Conservation (phyloP, 495 filamentous ascomycete species). For the Penicillium odoratum region DNA sequence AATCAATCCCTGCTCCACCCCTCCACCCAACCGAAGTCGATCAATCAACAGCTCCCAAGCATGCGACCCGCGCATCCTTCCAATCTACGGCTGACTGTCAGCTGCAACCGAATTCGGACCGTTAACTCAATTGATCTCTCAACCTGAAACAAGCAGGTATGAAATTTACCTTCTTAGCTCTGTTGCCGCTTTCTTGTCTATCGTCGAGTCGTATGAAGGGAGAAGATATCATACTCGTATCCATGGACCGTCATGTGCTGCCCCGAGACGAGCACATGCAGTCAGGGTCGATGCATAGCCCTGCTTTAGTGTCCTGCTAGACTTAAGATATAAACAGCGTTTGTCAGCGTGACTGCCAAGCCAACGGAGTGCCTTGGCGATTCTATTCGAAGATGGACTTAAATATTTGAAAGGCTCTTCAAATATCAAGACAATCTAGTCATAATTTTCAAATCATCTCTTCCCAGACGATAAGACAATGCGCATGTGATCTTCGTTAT, state of each 20-base stretch:
- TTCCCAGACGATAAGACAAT: too few relatives aligned
- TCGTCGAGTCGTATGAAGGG: neutral
- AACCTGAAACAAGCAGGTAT: neutral
- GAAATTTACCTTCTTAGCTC: neutral
- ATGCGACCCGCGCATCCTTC: neutral
- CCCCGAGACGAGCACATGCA: too few relatives aligned
- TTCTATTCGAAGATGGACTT: too few relatives aligned
- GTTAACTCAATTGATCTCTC: neutral
- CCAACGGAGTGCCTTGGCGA: too few relatives aligned
- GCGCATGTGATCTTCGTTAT: too few relatives aligned
- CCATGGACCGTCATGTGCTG: neutral
- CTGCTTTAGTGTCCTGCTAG: too few relatives aligned
- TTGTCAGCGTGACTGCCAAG: too few relatives aligned
- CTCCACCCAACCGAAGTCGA: neutral
- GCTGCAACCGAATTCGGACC: neutral
- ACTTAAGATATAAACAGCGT: too few relatives aligned
- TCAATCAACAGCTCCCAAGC: neutral
- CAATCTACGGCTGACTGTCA: neutral
- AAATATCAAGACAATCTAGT: too few relatives aligned
- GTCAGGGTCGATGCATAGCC: too few relatives aligned
- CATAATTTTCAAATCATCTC: too few relatives aligned
- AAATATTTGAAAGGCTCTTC: too few relatives aligned
- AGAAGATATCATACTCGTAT: neutral
- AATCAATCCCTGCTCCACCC: neutral
- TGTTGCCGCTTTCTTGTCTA: neutral